Evolutionary conservation across 805 yeast genomes (phyloP), one percentile per base, ranked within the genome.

Genomic region (Starmerella kuoi): DNA sequence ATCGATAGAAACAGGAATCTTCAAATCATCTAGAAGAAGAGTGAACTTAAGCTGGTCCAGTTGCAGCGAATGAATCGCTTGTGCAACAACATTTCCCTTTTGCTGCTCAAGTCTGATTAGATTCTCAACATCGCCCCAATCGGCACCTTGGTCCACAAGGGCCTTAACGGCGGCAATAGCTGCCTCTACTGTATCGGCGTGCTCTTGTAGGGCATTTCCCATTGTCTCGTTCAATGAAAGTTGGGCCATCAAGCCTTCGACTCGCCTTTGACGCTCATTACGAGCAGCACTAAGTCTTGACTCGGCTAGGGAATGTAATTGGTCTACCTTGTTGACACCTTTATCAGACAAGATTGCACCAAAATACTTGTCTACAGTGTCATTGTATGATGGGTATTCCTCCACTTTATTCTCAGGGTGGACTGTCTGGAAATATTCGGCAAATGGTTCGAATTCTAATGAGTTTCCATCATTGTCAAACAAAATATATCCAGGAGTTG

Each of bases 121-220:
- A 48, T 77, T 75, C 56, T 81, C 95, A 48, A 87, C 87, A 46
- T 84, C 79, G 33, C 73, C 72, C 98, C 98, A 88, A 58, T 88
- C 96, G 84, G 85, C 83, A 49, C 83, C 87, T 55, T 83, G 91
- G 42, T 79, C 77, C 4, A 86, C 48, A 41, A 85, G 62, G 1
- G 66, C 63, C 45, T 77, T 79, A 4, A 88, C 81, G 2, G 81
- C 77, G 6, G 57, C 60, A 45, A 73, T 78, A 37, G 91, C 85
- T 15, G 73, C 73, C 38, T 80, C 91, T 4, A 87, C 85, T 21
- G 73, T 51, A 22, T 75, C 76, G 4, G 88, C 79, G 57, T 80
- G 69, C 28, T 69, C 63, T 47, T 82, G 79, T 23, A 88, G 76
- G 4, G 80, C 64, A 48, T 76, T 78, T 9, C 94, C 97, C 50